These are phyloP conservation scores for Scheffersomyces stambukii DNA, from an alignment of 1,139 yeast genomes.

Conservation along the genomic window DNA sequence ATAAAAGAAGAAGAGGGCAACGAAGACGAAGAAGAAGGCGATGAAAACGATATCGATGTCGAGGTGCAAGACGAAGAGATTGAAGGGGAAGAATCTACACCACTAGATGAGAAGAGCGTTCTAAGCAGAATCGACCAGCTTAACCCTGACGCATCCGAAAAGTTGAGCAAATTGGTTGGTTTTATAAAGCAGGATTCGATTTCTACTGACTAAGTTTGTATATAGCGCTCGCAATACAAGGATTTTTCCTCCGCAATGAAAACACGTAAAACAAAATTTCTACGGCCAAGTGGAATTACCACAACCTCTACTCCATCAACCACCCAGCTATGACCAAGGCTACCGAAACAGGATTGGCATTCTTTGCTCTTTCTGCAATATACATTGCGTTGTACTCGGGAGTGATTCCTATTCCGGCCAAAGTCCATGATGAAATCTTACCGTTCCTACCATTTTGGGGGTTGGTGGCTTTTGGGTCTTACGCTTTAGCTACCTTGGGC, in stretches of 20 bases:
- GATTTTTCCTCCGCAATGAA: not conserved
- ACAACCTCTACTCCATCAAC: conserved; percentile 1
- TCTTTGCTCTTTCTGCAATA: conserved; percentile 46
- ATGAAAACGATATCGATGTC: conserved; percentile 18
- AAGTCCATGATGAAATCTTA: conserved; percentile 50
- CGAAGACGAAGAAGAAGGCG: conserved; percentile 18
- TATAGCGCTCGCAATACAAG: not conserved
- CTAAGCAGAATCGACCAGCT: conserved; percentile 31
- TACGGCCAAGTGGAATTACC: too few relatives aligned
- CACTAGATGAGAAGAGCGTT: conserved; percentile 13
- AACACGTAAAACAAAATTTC: conserved; percentile 2
- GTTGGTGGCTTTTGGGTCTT: conserved; percentile 66
- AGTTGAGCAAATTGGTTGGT: conserved; percentile 40
- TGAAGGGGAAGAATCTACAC: conserved; percentile 10
- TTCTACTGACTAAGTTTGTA: conserved; percentile 6
- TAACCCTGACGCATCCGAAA: conserved; percentile 33
- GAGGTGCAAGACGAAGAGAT: conserved; percentile 13
- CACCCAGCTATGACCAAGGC: conserved; percentile 58
- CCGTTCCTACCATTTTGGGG: conserved; percentile 73
- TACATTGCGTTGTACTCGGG: conserved; percentile 54
- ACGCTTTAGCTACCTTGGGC: conserved; percentile 69
- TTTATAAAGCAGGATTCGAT: conserved; percentile 46
- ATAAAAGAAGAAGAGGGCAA: conserved; percentile 21
- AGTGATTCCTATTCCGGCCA: conserved; percentile 51
- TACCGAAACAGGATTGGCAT: conserved; percentile 51